Evolutionary conservation across 306 rosid genomes (phyloP).

Genomic region (Neltuma alba): DNA sequence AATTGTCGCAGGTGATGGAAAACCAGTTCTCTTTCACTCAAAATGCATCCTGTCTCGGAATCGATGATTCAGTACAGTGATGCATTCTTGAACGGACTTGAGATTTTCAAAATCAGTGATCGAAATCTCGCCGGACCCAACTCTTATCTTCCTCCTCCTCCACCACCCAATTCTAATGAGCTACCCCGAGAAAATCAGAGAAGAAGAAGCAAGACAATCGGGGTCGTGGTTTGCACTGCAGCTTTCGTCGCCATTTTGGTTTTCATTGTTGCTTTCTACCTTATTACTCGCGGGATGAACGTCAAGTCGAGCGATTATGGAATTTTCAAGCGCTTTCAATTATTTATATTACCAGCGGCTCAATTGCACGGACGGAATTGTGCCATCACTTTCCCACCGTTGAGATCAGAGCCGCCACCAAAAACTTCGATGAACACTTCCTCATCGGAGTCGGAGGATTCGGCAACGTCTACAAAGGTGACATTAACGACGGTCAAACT

Average conservation of each 20-base stretch:
- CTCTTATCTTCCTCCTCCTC: not conserved
- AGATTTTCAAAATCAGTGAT: constrained; percentile 43
- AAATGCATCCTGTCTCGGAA: not conserved
- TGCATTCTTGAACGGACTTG: constrained; percentile 43
- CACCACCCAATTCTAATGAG: not conserved
- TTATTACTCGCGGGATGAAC: not conserved
- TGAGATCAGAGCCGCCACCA: constrained; percentile 24
- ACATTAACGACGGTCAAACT: not conserved
- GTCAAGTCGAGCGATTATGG: no score
- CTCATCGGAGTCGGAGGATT: constrained; percentile 1
- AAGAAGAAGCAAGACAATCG: not conserved
- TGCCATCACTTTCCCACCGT: not conserved
- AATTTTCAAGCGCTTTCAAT: no score
- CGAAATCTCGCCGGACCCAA: constrained; percentile 26
- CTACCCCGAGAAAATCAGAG: not conserved
- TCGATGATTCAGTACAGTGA: rapidly evolving
- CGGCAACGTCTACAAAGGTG: constrained; percentile 31
- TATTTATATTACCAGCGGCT: no score
- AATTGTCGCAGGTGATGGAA: not conserved
- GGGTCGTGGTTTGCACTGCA: no score
- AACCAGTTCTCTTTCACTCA: not conserved
- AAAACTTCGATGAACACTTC: not conserved
- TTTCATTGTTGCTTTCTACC: not conserved
- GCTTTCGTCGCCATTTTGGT: not conserved
- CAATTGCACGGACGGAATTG: not conserved